Evolutionary conservation across 139 green algal genomes (phyloP).

Genomic region (Coelastrella sp.): DNA sequence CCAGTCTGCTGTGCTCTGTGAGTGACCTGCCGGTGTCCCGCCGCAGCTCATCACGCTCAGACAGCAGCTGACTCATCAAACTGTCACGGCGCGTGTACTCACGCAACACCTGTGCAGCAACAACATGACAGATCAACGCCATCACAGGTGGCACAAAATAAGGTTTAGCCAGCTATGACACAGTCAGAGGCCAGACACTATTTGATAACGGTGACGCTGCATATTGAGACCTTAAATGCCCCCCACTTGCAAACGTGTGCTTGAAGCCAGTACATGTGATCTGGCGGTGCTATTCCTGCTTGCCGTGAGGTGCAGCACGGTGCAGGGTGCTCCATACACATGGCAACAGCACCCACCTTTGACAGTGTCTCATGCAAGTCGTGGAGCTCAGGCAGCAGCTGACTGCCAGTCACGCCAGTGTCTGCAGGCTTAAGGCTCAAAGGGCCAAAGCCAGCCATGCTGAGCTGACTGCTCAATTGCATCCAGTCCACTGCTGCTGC

Average conservation of each 20-base stretch:
- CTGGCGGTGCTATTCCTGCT: too few relatives aligned
- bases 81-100: slow-evolving; percentile 37
- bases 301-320: too few relatives aligned
- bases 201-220: too few relatives aligned
- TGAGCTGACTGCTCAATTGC: slow-evolving; percentile 36
- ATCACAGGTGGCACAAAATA: not conserved
- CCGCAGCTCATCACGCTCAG: slow-evolving; percentile 3
- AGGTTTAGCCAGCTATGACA: not conserved
- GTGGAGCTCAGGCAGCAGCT: slow-evolving; percentile 1
- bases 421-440: not conserved
- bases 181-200: not conserved
- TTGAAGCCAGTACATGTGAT: too few relatives aligned
- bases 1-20: not conserved
- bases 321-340: too few relatives aligned
- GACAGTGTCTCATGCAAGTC: not conserved
- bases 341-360: not conserved
- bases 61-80: slow-evolving; percentile 37
- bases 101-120: slow-evolving; percentile 9
- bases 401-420: not conserved
- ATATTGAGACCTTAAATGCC: not conserved
- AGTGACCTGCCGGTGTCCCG: not conserved
- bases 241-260: too few relatives aligned
- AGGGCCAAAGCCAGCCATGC: slow-evolving; percentile 12
- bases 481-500: not conserved
- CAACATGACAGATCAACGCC: not conserved